Conservation (phyloP, 2,329 filamentous ascomycete species). For the Nigrospora osmanthi region DNA sequence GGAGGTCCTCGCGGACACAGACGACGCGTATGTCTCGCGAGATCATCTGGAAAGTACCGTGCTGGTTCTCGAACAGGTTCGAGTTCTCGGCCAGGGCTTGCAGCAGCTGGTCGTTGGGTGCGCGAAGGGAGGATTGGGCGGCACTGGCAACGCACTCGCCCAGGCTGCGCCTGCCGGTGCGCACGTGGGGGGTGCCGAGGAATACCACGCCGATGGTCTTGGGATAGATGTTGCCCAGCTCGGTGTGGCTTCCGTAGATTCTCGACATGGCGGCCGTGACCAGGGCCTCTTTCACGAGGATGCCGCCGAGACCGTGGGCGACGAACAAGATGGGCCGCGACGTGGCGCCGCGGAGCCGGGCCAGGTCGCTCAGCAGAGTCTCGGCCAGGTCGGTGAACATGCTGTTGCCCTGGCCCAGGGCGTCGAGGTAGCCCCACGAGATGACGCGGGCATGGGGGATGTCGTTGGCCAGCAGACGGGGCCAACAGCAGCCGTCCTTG, state of each 20-base stretch:
- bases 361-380: constrained; percentile 1
- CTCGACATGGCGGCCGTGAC: constrained; percentile 2
- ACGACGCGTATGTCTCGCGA: constrained; percentile 4
- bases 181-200: constrained; percentile 5
- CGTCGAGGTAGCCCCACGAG: constrained; percentile 2
- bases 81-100: background rate
- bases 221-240: constrained; percentile 3
- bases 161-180: background rate
- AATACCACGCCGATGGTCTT: constrained; percentile 4
- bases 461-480: constrained; percentile 2
- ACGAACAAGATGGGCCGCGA: constrained; percentile 4
- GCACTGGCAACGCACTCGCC: constrained; percentile 1
- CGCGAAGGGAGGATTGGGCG: background rate
- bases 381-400: constrained; percentile 1
- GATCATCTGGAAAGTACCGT: constrained; percentile 1
- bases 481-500: constrained; percentile 5
- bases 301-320: constrained; percentile 5
- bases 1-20: constrained; percentile 3
- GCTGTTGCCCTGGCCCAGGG: background rate
- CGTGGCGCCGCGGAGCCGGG: background rate
- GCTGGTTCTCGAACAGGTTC: constrained; percentile 2
- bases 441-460: constrained; percentile 3
- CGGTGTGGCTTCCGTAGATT: constrained; percentile 5
- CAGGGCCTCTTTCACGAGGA: constrained; percentile 6
- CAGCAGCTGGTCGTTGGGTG: background rate